phyloP scores from a whole-genome alignment of 192 early-diverging fungal genomes.

The Powellomyces hirtus region DNA sequence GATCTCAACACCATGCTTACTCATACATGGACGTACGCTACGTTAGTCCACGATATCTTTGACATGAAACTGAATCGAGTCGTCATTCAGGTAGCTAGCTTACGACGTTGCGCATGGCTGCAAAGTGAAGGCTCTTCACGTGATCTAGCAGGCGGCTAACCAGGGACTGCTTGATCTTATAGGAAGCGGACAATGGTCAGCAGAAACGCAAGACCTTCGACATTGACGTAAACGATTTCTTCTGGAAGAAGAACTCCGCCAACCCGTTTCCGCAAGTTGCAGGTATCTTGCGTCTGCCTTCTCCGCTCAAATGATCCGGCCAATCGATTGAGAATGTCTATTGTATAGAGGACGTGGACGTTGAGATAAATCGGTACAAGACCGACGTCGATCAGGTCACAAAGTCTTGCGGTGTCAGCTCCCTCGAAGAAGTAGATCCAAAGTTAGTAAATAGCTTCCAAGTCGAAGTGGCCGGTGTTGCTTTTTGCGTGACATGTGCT shows the following conservation, averaged over 20 bases:
- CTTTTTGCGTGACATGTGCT: no score
- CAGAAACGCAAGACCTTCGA: constrained; percentile 78
- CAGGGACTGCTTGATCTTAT: no score
- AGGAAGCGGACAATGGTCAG: no score
- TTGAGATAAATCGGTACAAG: constrained; percentile 91
- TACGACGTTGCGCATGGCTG: no score
- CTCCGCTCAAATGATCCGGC: no score
- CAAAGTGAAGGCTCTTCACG: no score
- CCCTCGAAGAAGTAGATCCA: constrained; percentile 71
- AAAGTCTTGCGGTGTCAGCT: constrained; percentile 75
- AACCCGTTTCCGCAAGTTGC: constrained; percentile 97
- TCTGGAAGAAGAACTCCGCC: constrained; percentile 90
- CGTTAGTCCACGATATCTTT: constrained; percentile 92
- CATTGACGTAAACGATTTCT: constrained; percentile 84
- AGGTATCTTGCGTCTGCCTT: no score
- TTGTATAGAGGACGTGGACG: constrained; percentile 77
- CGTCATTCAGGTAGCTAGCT: constrained; percentile 60
- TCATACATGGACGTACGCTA: constrained; percentile 99
- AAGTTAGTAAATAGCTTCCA: constrained; percentile 32
- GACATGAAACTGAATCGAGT: constrained; percentile 92
- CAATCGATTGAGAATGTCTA: background rate
- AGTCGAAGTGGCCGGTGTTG: no score
- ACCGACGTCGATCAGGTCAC: constrained; percentile 92
- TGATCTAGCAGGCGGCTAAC: no score
- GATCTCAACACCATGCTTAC: constrained; percentile 88